Evolutionary conservation across 208 protist species (phyloP), one percentile per base, ranked within the genome.

Genomic region (Acanthamoeba healyi): DNA sequence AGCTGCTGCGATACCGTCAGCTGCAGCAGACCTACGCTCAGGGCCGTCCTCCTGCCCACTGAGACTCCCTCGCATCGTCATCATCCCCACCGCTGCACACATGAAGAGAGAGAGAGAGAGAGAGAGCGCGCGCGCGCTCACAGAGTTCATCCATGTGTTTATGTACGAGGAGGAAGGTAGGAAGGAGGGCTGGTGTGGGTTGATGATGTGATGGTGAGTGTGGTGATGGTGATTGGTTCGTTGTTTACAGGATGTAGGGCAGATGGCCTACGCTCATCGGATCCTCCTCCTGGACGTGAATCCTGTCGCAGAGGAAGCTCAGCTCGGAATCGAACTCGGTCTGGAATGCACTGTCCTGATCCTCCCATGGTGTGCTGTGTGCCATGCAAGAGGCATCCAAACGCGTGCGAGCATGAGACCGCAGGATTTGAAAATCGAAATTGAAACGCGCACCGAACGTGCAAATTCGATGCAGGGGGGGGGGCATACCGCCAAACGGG

Each of bases 11-110:
- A 0, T 91, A 91, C 56, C 51, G 38, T 5, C 38, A 91, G 56
- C 84, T 91, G 38, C 84, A 91, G 84, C 46, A 91, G 58, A 91
- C 51, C 56, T 91, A 72, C 32, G 84, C 36, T 0, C 84, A 91
- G 32, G 61, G 84, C 38, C 49, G 84, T 5, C 77, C 77, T 24
- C 29, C 44, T 51, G 2, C 54, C 2, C 77, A 86, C 46, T 86
- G 46, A 86, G 44, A 74, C 26, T 0, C n/a, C 22, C 0, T 6
- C 15, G 58, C 36, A 81, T 46, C 10, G 15, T 24, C 0, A 15
- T 7, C 0, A 22, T 22, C 5, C 3, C 29, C 29, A 72, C 4
- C 4, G 26, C 32, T 14, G 29, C 26, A 40, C 26, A 2, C 15
- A 74, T 61, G 22, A 61, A 61, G 22, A 61, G 54, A 61, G 54